Percentiles rank a stretch among this genome's conserved stretches.
Evolutionary conservation across 805 yeast species (phyloP).

Genomic region (Saturnispora galanensis): DNA sequence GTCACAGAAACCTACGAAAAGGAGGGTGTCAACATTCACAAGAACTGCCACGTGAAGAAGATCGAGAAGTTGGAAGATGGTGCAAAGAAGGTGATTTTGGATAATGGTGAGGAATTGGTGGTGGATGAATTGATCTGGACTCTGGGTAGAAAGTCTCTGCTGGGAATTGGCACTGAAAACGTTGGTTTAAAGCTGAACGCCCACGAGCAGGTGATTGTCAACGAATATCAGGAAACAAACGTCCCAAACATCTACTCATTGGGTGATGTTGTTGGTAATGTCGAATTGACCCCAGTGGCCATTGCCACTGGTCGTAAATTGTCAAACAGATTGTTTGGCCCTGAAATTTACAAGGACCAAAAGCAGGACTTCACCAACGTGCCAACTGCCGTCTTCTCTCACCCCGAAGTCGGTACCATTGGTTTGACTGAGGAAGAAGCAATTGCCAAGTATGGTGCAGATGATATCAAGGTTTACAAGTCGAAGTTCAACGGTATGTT

Average conservation of each 20-base stretch:
- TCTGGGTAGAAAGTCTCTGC: constrained; percentile 74
- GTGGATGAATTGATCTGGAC: constrained; percentile 92
- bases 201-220: constrained; percentile 59
- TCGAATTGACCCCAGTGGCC: constrained; percentile 96
- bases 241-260: constrained; percentile 66
- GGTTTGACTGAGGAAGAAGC: constrained; percentile 83
- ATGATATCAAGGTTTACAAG: constrained; percentile 69
- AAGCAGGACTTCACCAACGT: constrained; percentile 80
- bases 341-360: constrained; percentile 54
- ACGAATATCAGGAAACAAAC: constrained; percentile 80
- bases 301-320: constrained; percentile 96
- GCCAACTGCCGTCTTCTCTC: constrained; percentile 96
- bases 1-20: constrained; percentile 73
- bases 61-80: constrained; percentile 42
- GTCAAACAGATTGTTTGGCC: constrained; percentile 86
- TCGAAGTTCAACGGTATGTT: constrained; percentile 87
- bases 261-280: constrained; percentile 91
- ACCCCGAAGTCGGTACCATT: constrained; percentile 94
- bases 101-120: constrained; percentile 33
- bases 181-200: constrained; percentile 59
- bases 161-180: constrained; percentile 66
- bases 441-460: constrained; percentile 64
- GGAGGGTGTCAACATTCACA: constrained; percentile 75
- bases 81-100: constrained; percentile 38
- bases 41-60: constrained; percentile 41